Percentiles rank a stretch among this genome's conserved stretches.
Evolutionary conservation across 140 eudicot species (phyloP).

Genomic region (Artemisia princeps): DNA sequence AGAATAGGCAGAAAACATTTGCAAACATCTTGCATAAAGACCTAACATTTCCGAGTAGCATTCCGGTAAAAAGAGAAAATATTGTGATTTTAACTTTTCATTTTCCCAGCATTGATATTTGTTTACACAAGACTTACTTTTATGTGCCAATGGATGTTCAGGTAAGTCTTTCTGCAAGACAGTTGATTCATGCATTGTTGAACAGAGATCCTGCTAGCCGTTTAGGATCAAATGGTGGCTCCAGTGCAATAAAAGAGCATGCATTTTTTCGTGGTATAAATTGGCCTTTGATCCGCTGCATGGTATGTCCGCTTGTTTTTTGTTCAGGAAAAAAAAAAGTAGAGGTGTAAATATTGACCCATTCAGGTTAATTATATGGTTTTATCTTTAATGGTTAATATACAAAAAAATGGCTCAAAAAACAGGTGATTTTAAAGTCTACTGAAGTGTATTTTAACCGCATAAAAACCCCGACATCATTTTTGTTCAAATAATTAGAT

Average conservation of each 20-base stretch:
- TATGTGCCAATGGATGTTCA: slow-evolving; percentile 22
- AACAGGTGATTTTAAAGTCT: too few relatives aligned
- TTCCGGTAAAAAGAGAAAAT: slow-evolving; percentile 58
- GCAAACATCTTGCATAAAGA: slow-evolving; percentile 91
- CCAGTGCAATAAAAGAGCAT: slow-evolving; percentile 74
- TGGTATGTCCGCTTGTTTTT: slow-evolving; percentile 42
- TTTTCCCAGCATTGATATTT: neutral
- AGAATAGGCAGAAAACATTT: slow-evolving; percentile 91
- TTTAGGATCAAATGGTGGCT: slow-evolving; percentile 79
- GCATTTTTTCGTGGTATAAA: slow-evolving; percentile 80
- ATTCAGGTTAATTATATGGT: neutral
- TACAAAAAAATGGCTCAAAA: too few relatives aligned
- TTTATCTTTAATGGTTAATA: too few relatives aligned
- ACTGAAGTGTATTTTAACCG: too few relatives aligned
- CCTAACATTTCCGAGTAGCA: slow-evolving; percentile 95
- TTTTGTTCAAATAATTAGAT: too few relatives aligned
- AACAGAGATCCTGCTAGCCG: slow-evolving; percentile 80
- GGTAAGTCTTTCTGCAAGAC: slow-evolving; percentile 89
- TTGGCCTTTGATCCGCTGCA: slow-evolving; percentile 95
- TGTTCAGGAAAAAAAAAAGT: neutral
- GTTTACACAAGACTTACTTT: neutral
- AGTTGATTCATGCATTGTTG: slow-evolving; percentile 71
- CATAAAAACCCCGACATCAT: too few relatives aligned
- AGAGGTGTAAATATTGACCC: neutral
- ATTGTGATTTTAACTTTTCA: neutral